Conservation (phyloP, 1,139 yeast genomes). For the Lodderomyces beijingensis region DNA sequence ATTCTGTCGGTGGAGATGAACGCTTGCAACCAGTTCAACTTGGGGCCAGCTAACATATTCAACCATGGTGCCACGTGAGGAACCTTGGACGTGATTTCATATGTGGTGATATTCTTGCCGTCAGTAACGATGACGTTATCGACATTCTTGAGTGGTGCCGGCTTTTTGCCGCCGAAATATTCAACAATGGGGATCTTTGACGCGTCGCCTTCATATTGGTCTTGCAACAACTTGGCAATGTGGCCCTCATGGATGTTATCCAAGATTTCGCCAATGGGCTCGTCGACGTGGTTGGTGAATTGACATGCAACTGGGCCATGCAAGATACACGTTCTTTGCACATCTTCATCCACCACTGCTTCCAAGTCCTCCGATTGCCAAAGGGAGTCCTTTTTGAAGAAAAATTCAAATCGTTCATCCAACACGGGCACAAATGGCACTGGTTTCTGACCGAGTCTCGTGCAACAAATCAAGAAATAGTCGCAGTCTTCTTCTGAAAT, state of each 20-base stretch:
- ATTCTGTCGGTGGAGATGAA: conserved; percentile 73
- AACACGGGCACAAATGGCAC: conserved; percentile 96
- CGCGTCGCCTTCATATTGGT: conserved; percentile 65
- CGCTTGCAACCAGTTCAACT: conserved; percentile 88
- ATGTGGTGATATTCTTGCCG: conserved; percentile 20
- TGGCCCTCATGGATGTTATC: conserved; percentile 91
- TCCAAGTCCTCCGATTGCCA: conserved; percentile 99
- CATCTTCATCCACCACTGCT: conserved; percentile 93
- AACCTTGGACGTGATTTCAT: conserved; percentile 41
- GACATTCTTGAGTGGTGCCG: conserved; percentile 28
- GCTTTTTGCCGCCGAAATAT: conserved; percentile 72
- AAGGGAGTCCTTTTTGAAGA: conserved; percentile 96
- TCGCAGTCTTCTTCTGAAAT: conserved; percentile 95
- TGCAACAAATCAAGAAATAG: conserved; percentile 79
- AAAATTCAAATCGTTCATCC: conserved; percentile 90
- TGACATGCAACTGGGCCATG: conserved; percentile 99
- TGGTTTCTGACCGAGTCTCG: conserved; percentile 88
- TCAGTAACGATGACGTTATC: conserved; percentile 31
- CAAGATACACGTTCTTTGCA: conserved; percentile 95
- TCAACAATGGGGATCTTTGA: conserved; percentile 81
- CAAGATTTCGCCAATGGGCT: conserved; percentile 87
- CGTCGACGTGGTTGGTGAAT: conserved; percentile 80
- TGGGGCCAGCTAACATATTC: conserved; percentile 71
- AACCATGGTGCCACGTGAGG: conserved; percentile 66
- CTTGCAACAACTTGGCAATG: conserved; percentile 62